A percentile compares a stretch with the other conserved stretches of the same genome.
phyloP scores from a whole-genome alignment of 2,329 filamentous ascomycete species.

The Lasiodiplodia sp. region DNA sequence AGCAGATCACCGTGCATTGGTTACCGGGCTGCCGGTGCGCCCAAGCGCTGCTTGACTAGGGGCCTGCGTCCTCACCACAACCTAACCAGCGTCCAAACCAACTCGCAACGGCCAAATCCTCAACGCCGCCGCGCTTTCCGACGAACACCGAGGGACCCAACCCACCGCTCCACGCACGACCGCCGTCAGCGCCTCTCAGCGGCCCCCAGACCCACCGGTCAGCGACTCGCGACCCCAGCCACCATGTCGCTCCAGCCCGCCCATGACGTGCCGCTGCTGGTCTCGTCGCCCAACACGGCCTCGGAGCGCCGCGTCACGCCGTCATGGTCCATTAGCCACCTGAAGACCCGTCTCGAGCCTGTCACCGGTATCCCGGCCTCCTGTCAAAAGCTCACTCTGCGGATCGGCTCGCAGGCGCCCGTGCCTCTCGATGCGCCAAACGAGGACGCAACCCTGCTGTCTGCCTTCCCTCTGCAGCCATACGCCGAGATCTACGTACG shows the following conservation, averaged over 20 bases:
- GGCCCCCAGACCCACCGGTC: not conserved
- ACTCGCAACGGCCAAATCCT: slow-evolving; percentile 1
- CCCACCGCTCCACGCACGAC: not conserved
- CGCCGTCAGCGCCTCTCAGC: not conserved
- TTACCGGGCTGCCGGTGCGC: slow-evolving; percentile 15
- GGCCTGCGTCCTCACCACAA: not conserved
- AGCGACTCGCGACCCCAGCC: not conserved
- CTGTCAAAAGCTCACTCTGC: slow-evolving; percentile 78
- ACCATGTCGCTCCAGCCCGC: slow-evolving; percentile 36
- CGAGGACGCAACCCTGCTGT: slow-evolving; percentile 74
- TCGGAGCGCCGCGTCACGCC: slow-evolving; percentile 93
- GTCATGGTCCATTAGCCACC: slow-evolving; percentile 84
- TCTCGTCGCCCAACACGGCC: slow-evolving; percentile 77
- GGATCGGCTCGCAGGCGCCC: slow-evolving; percentile 67
- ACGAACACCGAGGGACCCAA: not conserved
- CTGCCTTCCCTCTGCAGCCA: slow-evolving; percentile 70
- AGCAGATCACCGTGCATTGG: slow-evolving; percentile 19
- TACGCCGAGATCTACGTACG: slow-evolving; percentile 84
- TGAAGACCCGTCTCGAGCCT: slow-evolving; percentile 88
- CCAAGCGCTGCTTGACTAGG: not conserved
- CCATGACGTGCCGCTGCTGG: slow-evolving; percentile 76
- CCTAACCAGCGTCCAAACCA: not conserved
- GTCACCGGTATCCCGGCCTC: slow-evolving; percentile 89
- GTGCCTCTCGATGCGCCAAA: slow-evolving; percentile 73
- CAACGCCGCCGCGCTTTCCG: slow-evolving; percentile 8